phyloP scores from a whole-genome alignment of 257 asterid genomes.

The Salvia hispanica region DNA sequence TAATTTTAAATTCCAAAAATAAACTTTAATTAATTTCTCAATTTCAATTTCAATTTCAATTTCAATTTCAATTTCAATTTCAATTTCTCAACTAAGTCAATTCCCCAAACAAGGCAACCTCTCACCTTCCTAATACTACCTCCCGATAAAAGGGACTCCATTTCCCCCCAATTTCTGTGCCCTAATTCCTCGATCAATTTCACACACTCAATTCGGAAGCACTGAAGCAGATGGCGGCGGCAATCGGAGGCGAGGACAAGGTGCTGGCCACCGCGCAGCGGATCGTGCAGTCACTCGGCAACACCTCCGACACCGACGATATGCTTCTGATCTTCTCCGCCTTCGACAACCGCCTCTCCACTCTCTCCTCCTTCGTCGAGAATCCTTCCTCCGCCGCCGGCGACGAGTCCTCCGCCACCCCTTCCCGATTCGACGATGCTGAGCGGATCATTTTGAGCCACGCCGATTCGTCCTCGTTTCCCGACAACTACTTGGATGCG shows the following conservation, averaged over 20 bases:
- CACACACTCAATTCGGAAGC: background rate
- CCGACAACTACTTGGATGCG: conserved; percentile 58
- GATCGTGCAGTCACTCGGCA: conserved; percentile 81
- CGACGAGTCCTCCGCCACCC: conserved; percentile 8
- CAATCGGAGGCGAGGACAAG: conserved; percentile 71
- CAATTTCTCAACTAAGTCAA: conserved; percentile 3
- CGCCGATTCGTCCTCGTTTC: conserved; percentile 42
- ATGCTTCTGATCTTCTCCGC: conserved; percentile 44
- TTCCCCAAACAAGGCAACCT: conserved; percentile 23
- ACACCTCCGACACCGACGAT: conserved; percentile 67
- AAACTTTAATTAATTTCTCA: background rate
- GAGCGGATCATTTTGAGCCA: conserved; percentile 11
- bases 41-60: conserved; percentile 10
- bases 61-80: conserved; percentile 13
- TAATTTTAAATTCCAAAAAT: background rate
- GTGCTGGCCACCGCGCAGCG: conserved; percentile 89
- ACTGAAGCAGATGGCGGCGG: conserved; percentile 54
- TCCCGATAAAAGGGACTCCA: conserved; percentile 7
- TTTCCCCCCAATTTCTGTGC: conserved; percentile 35
- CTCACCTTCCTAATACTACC: conserved; percentile 16
- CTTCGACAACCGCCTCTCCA: too few relatives aligned
- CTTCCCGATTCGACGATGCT: too few relatives aligned
- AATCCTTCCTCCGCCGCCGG: conserved; percentile 24
- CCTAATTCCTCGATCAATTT: conserved; percentile 35
- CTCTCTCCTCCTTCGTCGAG: too few relatives aligned